Percentiles rank a stretch among this genome's conserved stretches.
These are phyloP conservation scores for Dendrobium huoshanense DNA, from an alignment of 106 monocot genomes.

Conservation along the genomic window DNA sequence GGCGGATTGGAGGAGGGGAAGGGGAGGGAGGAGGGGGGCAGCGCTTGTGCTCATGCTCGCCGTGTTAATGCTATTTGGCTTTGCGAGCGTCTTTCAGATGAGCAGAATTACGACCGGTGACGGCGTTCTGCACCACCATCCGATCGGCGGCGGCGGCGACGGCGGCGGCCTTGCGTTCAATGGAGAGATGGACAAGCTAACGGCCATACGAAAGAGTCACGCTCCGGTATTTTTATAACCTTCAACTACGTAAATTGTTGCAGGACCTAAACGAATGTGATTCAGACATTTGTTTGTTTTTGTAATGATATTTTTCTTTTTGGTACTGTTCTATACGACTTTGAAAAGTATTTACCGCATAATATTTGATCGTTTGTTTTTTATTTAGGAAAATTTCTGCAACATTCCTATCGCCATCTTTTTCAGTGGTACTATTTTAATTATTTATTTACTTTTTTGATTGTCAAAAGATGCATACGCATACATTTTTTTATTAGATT, in stretches of 20 bases:
- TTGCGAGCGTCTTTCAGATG: slow-evolving; percentile 6
- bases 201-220: not conserved
- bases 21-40: not conserved
- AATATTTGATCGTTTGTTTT: too few species aligned
- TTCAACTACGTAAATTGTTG: not conserved
- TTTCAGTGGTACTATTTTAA: too few species aligned
- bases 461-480: too few species aligned
- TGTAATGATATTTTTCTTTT: not conserved
- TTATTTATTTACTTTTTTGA: too few species aligned
- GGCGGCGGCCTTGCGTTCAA: not conserved
- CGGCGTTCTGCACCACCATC: not conserved
- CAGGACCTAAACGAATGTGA: not conserved
- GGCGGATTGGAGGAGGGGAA: not conserved
- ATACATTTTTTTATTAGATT: too few species aligned
- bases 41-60: not conserved
- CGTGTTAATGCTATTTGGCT: not conserved
- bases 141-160: not conserved
- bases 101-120: not conserved
- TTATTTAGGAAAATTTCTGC: too few species aligned
- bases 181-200: not conserved
- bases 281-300: not conserved
- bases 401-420: too few species aligned
- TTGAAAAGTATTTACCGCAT: not conserved
- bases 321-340: not conserved
- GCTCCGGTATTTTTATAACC: not conserved